These are phyloP conservation scores for Buxus sempervirens DNA, from an alignment of 164 flowering plant species.

Conservation along the genomic window DNA sequence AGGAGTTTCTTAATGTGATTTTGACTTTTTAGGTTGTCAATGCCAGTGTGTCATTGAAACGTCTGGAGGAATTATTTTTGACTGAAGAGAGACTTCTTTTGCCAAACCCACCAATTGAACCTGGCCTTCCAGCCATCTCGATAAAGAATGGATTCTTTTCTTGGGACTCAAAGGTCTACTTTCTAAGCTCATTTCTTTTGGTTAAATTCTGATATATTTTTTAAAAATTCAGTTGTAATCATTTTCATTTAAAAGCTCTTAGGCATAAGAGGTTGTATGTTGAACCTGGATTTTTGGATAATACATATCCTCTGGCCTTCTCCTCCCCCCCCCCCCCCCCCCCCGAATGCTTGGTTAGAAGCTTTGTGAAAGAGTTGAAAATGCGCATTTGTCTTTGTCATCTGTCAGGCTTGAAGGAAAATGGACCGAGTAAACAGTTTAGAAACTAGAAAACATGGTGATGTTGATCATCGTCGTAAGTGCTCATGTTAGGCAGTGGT, in stretches of 20 bases:
- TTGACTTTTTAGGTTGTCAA: slow-evolving; percentile 67
- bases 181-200: slow-evolving; percentile 7
- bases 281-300: too few relatives aligned
- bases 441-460: too few relatives aligned
- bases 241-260: not conserved
- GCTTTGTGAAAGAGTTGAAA: too few relatives aligned
- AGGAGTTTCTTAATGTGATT: slow-evolving; percentile 3
- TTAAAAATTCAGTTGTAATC: not conserved
- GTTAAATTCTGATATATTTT: not conserved
- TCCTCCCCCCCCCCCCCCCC: too few relatives aligned
- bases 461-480: too few relatives aligned
- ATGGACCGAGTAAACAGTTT: too few relatives aligned
- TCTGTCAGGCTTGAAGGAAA: too few relatives aligned
- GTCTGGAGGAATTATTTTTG: slow-evolving; percentile 83
- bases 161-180: slow-evolving; percentile 86
- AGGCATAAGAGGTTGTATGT: not conserved
- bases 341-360: too few relatives aligned
- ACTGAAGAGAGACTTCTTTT: slow-evolving; percentile 83
- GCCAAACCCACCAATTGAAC: slow-evolving; percentile 86
- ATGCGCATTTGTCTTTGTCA: too few relatives aligned
- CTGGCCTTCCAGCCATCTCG: slow-evolving; percentile 75
- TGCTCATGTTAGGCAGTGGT: too few relatives aligned
- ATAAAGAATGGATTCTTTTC: slow-evolving; percentile 82
- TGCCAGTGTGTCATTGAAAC: slow-evolving; percentile 90
- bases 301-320: too few relatives aligned